Evolutionary conservation across 441 rosid species (phyloP), one percentile per base, ranked within the genome.

Genomic region (Codiaeum variegatum): DNA sequence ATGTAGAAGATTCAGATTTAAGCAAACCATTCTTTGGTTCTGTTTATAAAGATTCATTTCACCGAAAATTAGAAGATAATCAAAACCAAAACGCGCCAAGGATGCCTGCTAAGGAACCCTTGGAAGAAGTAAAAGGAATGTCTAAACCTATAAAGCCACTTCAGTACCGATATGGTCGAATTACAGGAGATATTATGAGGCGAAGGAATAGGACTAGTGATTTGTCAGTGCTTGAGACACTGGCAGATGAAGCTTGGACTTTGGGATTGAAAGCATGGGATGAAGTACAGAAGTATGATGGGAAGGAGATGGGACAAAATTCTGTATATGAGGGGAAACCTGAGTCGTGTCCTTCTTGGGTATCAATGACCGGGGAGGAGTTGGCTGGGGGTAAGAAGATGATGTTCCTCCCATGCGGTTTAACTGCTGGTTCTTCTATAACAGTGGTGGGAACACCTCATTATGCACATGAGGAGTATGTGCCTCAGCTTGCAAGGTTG

Each of bases 341-440:
- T 0, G 91, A 87, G 42, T 81, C 97, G 0, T 92, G 99, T 18
- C 93, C 97, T 73, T 84, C 93, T 4, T 93, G 93, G 97, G 79
- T 94, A 31, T 88, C 94, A 3, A 64, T 81, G 63, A 88, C 75
- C 36, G 91, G 93, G 54, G 91, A 88, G 71, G 93, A 92, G 70
- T 81, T 91, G 84, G 82, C 78, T 29, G 85, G 73, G 38, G 91
- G 89, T 61, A 86, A 88, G 32, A 62, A 83, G 76, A 69, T 86
- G 78, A 83, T 92, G 97, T 88, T 89, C 81, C 94, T 94, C 74
- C 98, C 98, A 10, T 94, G 99, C 80, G 99, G 99, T 66, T 90
- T 94, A 71, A 88, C 90, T 72, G 97, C 91, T 19, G 97, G 98
- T 21, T 94, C 97, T 73, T 94, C 98, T 46, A 86, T 92, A 67